Evolutionary conservation across 441 rosid species (phyloP).

Genomic region (Flueggea neowawraea): DNA sequence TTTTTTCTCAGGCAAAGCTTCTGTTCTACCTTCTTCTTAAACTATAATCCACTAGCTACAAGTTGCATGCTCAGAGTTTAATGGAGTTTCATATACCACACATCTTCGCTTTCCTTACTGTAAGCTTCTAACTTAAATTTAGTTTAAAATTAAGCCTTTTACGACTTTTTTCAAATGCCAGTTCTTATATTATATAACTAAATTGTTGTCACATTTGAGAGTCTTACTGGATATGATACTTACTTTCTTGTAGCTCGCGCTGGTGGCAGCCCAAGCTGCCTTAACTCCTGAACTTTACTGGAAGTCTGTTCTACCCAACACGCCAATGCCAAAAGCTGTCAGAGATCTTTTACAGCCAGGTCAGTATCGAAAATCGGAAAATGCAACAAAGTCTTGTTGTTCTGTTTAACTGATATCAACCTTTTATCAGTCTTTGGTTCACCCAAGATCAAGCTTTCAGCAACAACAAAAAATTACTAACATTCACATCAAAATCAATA

Average conservation of each 20-base stretch:
- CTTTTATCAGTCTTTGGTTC: too few relatives aligned
- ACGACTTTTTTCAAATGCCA: too few relatives aligned
- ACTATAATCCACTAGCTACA: too few relatives aligned
- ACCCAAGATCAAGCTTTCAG: too few relatives aligned
- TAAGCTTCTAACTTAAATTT: constrained; percentile 20
- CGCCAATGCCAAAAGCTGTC: constrained; percentile 73
- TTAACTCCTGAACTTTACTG: constrained; percentile 64
- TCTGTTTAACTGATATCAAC: too few relatives aligned
- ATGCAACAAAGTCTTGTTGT: too few relatives aligned
- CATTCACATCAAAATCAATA: too few relatives aligned
- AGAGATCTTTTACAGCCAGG: constrained; percentile 52
- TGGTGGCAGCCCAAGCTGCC: constrained; percentile 51
- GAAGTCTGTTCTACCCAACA: constrained; percentile 66
- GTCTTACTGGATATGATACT: neutral
- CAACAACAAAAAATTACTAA: too few relatives aligned
- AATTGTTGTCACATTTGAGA: neutral
- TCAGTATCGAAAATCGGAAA: constrained; percentile 16
- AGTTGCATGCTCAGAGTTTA: too few relatives aligned
- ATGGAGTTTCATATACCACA: constrained; percentile 34
- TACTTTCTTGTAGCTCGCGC: constrained; percentile 38
- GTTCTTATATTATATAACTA: neutral
- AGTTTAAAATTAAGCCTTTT: too few relatives aligned
- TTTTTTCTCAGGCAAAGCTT: constrained; percentile 2
- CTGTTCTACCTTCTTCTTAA: neutral
- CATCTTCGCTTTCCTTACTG: constrained; percentile 35